A percentile compares a stretch with the other conserved stretches of the same genome.
Conservation (phyloP, 768 basidiomycete species). For the Suillus lakei region DNA sequence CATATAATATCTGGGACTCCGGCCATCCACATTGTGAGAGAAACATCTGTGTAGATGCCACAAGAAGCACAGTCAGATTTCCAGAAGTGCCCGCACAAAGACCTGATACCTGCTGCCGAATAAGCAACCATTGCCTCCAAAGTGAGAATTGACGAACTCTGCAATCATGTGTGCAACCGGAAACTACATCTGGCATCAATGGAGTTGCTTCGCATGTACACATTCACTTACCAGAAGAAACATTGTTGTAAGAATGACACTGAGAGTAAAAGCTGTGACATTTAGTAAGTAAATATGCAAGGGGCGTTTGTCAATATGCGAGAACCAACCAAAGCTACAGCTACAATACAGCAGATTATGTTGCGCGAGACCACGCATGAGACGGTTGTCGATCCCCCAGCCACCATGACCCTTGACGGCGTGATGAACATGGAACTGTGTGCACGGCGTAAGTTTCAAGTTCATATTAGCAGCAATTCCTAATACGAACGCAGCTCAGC, state of each 20-base stretch:
- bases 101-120: neutral
- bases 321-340: neutral
- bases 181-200: neutral
- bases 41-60: neutral
- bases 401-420: neutral
- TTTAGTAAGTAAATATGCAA: neutral
- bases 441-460: neutral
- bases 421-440: neutral
- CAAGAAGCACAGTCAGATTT: neutral
- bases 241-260: neutral
- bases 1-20: neutral
- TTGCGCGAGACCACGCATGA: neutral
- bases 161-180: neutral
- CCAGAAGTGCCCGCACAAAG: neutral
- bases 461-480: neutral
- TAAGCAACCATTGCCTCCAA: neutral
- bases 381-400: neutral
- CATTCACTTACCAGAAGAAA: neutral
- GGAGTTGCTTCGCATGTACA: neutral
- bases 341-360: neutral
- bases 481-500: neutral
- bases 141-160: neutral
- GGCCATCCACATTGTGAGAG: neutral
- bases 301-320: neutral
- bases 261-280: neutral